Base-by-base conservation (phyloP, 208 protist genomes). In the Blastocrithidia nonstop region DNA sequence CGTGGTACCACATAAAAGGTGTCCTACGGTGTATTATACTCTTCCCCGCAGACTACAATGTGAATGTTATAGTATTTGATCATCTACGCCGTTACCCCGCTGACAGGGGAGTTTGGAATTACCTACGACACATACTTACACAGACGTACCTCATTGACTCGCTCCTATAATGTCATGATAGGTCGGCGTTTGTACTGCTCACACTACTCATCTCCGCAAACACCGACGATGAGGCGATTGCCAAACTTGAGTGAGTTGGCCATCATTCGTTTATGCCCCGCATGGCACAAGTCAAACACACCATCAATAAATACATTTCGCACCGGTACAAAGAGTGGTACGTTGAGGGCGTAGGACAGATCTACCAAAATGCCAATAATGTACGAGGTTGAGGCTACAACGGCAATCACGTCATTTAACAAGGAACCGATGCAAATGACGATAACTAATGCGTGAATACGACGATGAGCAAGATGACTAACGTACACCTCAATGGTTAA, bases 251-350 rank as follows among this genome's bases (percentile, higher is more conserved):
- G 64, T 6, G 81, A 75, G 25, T 80, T 84, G n/a, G 69, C 67
- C 65, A 95, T 89, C 33, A 93, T 36, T 25, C 61, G 57, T 51
- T 92, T 92, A 57, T 95, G 88, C 1, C 89, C 89, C 1, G 84
- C 66, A 62, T 95, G 89, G 51, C 80, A 94, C 7, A 95, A 61
- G 49, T 95, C 89, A 55, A 91, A 95, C 19, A 95, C 86, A 45
- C 89, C 89, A 54, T 93, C 84, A 33, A 84, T 80, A 59, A 81
- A 93, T 1, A 95, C 89, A 55, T 95, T 95, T 16, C 71, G 64
- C 19, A 88, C 66, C 3, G 84, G 80, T 37, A 80, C 82, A 51
- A 95, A 93, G 16, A 95, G 57, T 9, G 89, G 89, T 54, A 93
- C 71, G 45, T 91, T 80, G 22, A 84, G 66, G 3, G 74, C 68